Evolutionary conservation across 306 rosid genomes (phyloP).

Genomic region (Fragaria iinumae): DNA sequence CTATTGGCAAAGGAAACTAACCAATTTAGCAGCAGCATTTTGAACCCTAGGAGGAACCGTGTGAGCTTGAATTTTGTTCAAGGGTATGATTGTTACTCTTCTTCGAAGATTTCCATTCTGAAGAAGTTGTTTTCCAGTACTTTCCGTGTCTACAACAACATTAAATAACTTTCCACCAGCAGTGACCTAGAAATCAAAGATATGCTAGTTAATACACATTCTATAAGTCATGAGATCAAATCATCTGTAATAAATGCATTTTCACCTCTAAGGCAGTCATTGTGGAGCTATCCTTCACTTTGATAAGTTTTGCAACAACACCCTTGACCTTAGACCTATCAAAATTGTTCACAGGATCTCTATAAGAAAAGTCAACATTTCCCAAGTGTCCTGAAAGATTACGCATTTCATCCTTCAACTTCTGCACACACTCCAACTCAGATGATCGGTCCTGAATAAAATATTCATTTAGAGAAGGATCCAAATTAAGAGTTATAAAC

Average conservation of each 20-base stretch:
- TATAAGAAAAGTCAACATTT: conserved; percentile 68
- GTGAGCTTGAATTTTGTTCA: conserved; percentile 78
- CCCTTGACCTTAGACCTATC: conserved; percentile 95
- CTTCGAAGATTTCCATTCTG: conserved; percentile 84
- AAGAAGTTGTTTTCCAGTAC: conserved; percentile 82
- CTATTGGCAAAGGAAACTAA: conserved; percentile 32
- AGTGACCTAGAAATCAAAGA: conserved; percentile 58
- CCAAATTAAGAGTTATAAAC: conserved; percentile 13
- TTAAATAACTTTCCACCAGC: conserved; percentile 94
- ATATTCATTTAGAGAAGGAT: conserved; percentile 18
- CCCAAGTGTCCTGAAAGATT: conserved; percentile 71
- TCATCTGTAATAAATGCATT: conserved; percentile 12
- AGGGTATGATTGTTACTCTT: conserved; percentile 93
- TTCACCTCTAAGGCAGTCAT: conserved; percentile 96
- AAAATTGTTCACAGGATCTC: conserved; percentile 79
- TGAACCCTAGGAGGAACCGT: conserved; percentile 53
- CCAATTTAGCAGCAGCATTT: conserved; percentile 69
- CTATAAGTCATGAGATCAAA: background rate
- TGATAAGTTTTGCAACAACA: conserved; percentile 85
- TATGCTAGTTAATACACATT: conserved; percentile 13
- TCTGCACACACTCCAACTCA: conserved; percentile 71
- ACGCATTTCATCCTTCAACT: conserved; percentile 80
- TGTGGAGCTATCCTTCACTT: conserved; percentile 77
- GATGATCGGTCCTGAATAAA: conserved; percentile 62
- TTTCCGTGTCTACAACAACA: conserved; percentile 90